These are phyloP conservation scores for Colletotrichum euphorbiae DNA, from an alignment of 2,329 filamentous ascomycete genomes.

Conservation along the genomic window DNA sequence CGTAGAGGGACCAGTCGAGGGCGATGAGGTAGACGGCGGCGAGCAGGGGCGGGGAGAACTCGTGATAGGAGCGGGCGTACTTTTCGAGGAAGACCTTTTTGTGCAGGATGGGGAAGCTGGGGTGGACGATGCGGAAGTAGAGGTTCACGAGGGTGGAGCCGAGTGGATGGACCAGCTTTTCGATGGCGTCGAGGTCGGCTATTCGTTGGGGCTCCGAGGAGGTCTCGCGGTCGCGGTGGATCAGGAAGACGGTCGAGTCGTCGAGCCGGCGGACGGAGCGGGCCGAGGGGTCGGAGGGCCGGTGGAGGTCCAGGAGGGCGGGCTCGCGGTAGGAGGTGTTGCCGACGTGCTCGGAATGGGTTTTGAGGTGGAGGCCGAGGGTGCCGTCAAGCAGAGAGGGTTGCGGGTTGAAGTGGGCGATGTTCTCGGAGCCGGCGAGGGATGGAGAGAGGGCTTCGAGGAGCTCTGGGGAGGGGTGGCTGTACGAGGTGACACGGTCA, in stretches of 20 bases:
- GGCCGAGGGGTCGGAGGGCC: slow-evolving; percentile 57
- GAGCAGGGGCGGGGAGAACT: slow-evolving; percentile 69
- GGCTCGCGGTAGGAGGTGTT: slow-evolving; percentile 70
- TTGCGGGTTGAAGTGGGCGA: slow-evolving; percentile 30
- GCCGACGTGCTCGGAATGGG: slow-evolving; percentile 71
- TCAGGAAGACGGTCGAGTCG: slow-evolving; percentile 51
- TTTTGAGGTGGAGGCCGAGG: slow-evolving; percentile 67
- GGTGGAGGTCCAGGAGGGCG: slow-evolving; percentile 66
- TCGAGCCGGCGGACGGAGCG: slow-evolving; percentile 50
- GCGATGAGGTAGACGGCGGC: slow-evolving; percentile 73
- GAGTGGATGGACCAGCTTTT: slow-evolving; percentile 71
- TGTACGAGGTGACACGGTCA: slow-evolving; percentile 2
- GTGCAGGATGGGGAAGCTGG: slow-evolving; percentile 68
- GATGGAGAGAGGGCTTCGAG: slow-evolving; percentile 39
- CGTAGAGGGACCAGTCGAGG: slow-evolving; percentile 70
- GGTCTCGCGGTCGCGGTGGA: slow-evolving; percentile 50
- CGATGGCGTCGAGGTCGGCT: slow-evolving; percentile 62
- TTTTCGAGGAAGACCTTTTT: slow-evolving; percentile 73
- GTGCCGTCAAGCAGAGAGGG: slow-evolving; percentile 53
- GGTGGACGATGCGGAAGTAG: slow-evolving; percentile 73
- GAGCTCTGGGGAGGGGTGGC: slow-evolving; percentile 39
- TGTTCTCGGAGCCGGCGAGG: slow-evolving; percentile 37
- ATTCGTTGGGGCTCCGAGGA: slow-evolving; percentile 55
- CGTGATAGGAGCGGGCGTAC: slow-evolving; percentile 66
- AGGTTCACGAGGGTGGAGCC: slow-evolving; percentile 73